phyloP scores from a whole-genome alignment of 345 rosid genomes.

The Toxicodendron radicans region DNA sequence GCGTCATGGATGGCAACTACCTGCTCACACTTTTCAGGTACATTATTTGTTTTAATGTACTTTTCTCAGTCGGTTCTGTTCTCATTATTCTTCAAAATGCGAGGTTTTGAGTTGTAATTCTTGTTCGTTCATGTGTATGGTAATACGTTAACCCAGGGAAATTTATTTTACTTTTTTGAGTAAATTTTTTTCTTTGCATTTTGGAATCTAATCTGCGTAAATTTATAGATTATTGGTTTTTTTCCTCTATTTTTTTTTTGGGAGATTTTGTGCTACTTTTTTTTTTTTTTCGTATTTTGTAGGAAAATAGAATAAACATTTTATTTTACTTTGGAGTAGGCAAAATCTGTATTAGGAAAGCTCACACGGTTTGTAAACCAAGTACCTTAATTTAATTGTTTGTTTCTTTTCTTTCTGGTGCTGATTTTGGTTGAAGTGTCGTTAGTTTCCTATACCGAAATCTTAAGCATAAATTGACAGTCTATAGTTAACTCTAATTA shows the following conservation, averaged over 20 bases:
- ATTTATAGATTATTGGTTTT: conserved; percentile 11
- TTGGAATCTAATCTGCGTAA: not conserved
- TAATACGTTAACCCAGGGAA: not conserved
- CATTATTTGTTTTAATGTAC: not conserved
- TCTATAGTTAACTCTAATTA: not conserved
- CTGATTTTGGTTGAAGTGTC: not conserved
- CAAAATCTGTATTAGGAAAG: too few species aligned
- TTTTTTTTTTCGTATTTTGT: too few species aligned
- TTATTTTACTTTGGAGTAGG: too few species aligned
- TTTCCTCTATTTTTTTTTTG: not conserved
- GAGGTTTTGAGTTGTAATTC: not conserved
- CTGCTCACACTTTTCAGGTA: conserved; percentile 90
- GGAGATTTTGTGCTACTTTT: too few species aligned
- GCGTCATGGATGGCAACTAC: conserved; percentile 98
- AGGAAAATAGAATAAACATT: too few species aligned
- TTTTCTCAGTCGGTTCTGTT: not conserved
- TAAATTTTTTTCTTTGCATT: not conserved
- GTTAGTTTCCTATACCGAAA: not conserved
- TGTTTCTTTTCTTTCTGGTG: not conserved
- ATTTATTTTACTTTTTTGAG: not conserved
- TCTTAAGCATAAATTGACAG: not conserved
- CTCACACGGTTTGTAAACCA: too few species aligned
- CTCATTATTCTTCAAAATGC: conserved; percentile 4
- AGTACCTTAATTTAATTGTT: not conserved
- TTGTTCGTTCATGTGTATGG: conserved; percentile 2